Evolutionary conservation across 805 yeast genomes (phyloP).

Genomic region (Candida patagonica): DNA sequence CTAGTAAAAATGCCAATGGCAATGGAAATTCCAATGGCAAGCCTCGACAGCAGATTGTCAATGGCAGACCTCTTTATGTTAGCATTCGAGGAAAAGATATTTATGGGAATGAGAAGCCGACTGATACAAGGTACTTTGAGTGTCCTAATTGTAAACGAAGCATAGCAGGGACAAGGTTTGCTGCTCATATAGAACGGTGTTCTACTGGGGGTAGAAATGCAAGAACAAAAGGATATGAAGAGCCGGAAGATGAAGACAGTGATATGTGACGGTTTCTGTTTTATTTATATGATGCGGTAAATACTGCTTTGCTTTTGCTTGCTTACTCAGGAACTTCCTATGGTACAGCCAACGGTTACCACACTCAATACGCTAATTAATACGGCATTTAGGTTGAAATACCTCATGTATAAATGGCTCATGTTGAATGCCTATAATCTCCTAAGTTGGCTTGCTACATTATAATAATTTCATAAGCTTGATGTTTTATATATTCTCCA

Average conservation of each 20-base stretch:
- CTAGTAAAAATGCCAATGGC: constrained; percentile 5
- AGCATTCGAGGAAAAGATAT: constrained; percentile 31
- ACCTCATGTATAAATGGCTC: too few relatives aligned
- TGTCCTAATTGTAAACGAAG: constrained; percentile 79
- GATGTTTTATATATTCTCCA: too few relatives aligned
- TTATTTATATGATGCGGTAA: too few relatives aligned
- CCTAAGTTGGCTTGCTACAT: too few relatives aligned
- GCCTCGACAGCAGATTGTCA: constrained; percentile 18
- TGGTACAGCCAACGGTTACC: too few relatives aligned
- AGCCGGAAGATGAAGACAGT: background rate
- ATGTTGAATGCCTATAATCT: too few relatives aligned
- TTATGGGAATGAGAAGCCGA: constrained; percentile 32
- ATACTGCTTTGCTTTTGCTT: too few relatives aligned
- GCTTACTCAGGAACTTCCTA: too few relatives aligned
- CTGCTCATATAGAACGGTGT: constrained; percentile 88
- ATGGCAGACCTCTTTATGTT: constrained; percentile 17
- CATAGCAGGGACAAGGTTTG: constrained; percentile 86
- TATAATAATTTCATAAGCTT: too few relatives aligned
- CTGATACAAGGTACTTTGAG: constrained; percentile 55
- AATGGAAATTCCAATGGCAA: constrained; percentile 9
- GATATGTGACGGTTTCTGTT: too few relatives aligned
- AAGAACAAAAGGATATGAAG: constrained; percentile 5
- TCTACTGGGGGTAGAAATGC: constrained; percentile 55
- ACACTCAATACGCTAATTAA: too few relatives aligned
- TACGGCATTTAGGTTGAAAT: too few relatives aligned